Base-by-base conservation (phyloP, 2,329 filamentous ascomycete species). In the Lachnellula suecica region DNA sequence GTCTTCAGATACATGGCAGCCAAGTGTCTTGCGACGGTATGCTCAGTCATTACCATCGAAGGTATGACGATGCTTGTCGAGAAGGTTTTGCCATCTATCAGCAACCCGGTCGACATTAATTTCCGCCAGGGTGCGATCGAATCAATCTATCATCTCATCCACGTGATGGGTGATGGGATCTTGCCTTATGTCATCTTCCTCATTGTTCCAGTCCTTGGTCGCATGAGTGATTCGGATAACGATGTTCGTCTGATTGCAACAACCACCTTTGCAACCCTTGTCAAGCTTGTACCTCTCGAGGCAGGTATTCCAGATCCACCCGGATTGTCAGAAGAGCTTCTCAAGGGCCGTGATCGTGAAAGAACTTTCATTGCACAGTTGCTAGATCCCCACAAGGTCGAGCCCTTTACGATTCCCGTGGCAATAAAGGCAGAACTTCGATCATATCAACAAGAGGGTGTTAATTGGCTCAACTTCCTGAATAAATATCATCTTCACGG, bases 161-260 rank as follows among this genome's bases (percentile, higher is more conserved):
- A 95, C 54, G 92, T 97, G 47, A 99, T 99, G 94, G 94, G 96
- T 57, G 94, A 97, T 68, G 82, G 84, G 34, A 99, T 99, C 52
- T 74, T 99, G 25, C 94, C 95, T 3, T 99, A 99, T 66, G 94
- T 99, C 58, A 97, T 99, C 64, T 99, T 99, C 83, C 83, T 99
- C 59, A 95, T 99, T 53, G 95, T 97, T 11, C 94, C 94, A 13
- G 94, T 99, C 4, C 80, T 99, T 46, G 94, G 94, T 49, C 87
- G 94, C 41, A 99, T 99, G 94, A 97, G 94, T 67, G 94, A 99
- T 69, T 96, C 93, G 0, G 93, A 99, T 68, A 93, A 95, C 59
- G 94, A 97, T 67, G 89, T 99, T 49, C 87, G 94, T 49, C 80
- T 97, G 6, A 88, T 99, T 50, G 91, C 94, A 4, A 99, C 94